phyloP scores from a whole-genome alignment of 2,329 filamentous ascomycete genomes.

The Neofusicoccum ribis region DNA sequence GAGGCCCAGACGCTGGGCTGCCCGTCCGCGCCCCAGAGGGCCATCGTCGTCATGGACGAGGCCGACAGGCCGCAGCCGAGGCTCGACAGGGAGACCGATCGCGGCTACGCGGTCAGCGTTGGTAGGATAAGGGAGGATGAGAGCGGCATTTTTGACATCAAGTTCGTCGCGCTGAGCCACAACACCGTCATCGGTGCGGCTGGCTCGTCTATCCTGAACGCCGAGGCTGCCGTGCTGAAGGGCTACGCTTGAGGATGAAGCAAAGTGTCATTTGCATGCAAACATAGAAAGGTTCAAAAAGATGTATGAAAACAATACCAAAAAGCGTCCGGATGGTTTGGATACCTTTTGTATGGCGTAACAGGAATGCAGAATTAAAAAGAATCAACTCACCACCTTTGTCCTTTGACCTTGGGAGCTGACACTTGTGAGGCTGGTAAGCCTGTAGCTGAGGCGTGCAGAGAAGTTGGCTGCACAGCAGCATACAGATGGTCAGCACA shows the following conservation, averaged over 20 bases:
- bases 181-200: conserved; percentile 92
- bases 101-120: conserved; percentile 88
- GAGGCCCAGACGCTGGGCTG: conserved; percentile 84
- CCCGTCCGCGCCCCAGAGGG: conserved; percentile 76
- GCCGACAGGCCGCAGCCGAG: conserved; percentile 87
- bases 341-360: too few species aligned
- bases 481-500: too few species aligned
- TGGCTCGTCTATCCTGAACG: conserved; percentile 93
- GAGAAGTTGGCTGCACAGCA: too few species aligned
- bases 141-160: conserved; percentile 87
- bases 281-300: too few species aligned
- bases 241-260: conserved; percentile 64
- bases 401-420: too few species aligned
- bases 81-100: conserved; percentile 80
- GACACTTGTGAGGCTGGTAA: too few species aligned
- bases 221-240: conserved; percentile 87
- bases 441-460: too few species aligned
- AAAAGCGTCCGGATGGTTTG: too few species aligned
- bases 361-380: too few species aligned
- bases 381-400: too few species aligned
- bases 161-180: conserved; percentile 91
- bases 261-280: too few species aligned
- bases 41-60: conserved; percentile 89
- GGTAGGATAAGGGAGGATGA: conserved; percentile 84
- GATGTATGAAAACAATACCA: too few species aligned